These are phyloP conservation scores for Keithomyces neogunnii DNA, from an alignment of 2,329 filamentous ascomycete genomes.

Conservation along the genomic window DNA sequence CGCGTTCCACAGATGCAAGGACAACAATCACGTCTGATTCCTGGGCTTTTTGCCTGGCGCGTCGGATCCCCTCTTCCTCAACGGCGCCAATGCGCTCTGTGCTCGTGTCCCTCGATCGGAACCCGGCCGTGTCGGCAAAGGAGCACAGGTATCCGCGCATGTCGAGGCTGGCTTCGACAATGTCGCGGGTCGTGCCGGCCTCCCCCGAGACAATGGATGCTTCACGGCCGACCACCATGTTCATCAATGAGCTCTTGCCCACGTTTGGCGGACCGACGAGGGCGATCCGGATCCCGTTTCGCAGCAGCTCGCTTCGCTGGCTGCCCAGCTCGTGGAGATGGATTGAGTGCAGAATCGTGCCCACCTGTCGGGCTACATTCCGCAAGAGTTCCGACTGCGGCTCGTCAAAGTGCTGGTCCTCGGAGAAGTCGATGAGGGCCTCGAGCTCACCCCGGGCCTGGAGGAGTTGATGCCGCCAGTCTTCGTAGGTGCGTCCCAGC, in stretches of 20 bases:
- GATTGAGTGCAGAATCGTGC: conserved; percentile 53
- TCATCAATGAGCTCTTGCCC: conserved; percentile 91
- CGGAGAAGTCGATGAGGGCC: conserved; percentile 92
- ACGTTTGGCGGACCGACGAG: conserved; percentile 87
- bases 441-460: conserved; percentile 85
- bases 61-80: conserved; percentile 82
- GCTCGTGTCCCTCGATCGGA: conserved; percentile 43
- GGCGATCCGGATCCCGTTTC: conserved; percentile 78
- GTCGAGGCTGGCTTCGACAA: conserved; percentile 87
- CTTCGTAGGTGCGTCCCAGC: conserved; percentile 69
- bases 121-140: conserved; percentile 91
- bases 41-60: conserved; percentile 71
- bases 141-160: conserved; percentile 83
- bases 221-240: conserved; percentile 80
- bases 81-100: conserved; percentile 53
- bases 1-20: conserved; percentile 63
- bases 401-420: conserved; percentile 96
- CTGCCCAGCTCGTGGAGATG: conserved; percentile 65
- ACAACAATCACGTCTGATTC: conserved; percentile 82
- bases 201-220: conserved; percentile 92
- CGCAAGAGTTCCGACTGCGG: conserved; percentile 62
- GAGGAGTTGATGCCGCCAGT: conserved; percentile 70
- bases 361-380: conserved; percentile 60
- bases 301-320: conserved; percentile 72
- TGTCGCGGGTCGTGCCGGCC: conserved; percentile 87